Evolutionary conservation across 129 eudicot species (phyloP), one percentile per base, ranked within the genome.

Genomic region (Centrapalus pauciflorus): DNA sequence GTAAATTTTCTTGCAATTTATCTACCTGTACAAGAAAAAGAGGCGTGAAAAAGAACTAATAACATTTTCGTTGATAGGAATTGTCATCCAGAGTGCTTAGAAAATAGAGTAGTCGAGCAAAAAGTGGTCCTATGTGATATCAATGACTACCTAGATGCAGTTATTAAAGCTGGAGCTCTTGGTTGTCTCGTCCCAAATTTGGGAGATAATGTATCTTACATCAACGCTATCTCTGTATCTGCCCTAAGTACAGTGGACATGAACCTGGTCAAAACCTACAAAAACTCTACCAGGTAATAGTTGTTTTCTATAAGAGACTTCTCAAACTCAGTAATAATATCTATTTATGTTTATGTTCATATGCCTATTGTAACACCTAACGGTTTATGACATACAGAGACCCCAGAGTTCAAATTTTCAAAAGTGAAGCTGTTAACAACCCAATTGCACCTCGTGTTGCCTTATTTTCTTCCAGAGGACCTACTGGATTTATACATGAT

Each of bases 391-490:
- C 17, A 27, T 13, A 65, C 56, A 76, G 82, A 24, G 32, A 25
- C 4, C 72, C 78, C 20, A 13, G n/a, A 54, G 78, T 48, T 0
- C 5, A 11, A 0, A 69, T 78, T 51, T 33, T 16, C 2, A 60
- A 46, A 34, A 74, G 79, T 37, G 70, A 69, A 55, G 10, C 67
- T 4, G 28, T 58, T n/a, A 14, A 34, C 4, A 55, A 70, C 25
- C 17, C 11, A 3, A 50, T 12, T 65, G 79, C 89, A 17, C 85
- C 83, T 16, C 16, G 25, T 20, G 79, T 80, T 17, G 83, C 83
- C 55, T 9, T 64, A 13, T 77, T 78, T 66, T 82, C 87, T 26
- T 73, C 85, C 17, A 48, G 55, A 77, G 89, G 85, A 11, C 84
- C 87, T 10, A 78, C 68, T 33, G 6, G 14, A 7, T 64, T 51